Evolutionary conservation across 257 asterid genomes (phyloP), one percentile per base, ranked within the genome.

Genomic region (Oldenlandia corymbosa): DNA sequence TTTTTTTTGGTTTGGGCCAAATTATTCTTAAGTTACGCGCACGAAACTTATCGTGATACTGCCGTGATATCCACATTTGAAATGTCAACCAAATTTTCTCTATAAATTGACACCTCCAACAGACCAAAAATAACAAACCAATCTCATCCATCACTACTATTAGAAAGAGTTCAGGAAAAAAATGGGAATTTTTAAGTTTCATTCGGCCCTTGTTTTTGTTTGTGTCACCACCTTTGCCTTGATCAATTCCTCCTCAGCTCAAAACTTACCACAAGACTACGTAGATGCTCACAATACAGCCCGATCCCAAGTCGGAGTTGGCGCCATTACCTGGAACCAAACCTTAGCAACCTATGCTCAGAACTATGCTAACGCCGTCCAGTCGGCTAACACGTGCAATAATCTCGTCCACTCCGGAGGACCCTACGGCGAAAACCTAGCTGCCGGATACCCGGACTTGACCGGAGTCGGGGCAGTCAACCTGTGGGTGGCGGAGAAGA

Each of bases 371-470:
- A 75, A 70, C 13, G 23, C 34, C 7, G 51, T 46, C n/a, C 74
- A 75, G 55, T 2, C 43, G 0, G 73, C 81, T 0, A 80, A 77
- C 57, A 18, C 45, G 8, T 84, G 88, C 72, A 69, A 76, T 34
- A 66, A 32, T 4, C 32, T 84, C 26, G 67, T 70, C 1, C 82
- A 84, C 2, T 84, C 90, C 0, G 32, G 43, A 37, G 76, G 68
- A 0, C 75, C 68, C 3, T 77, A 74, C 12, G 87, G 82, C 0
- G 87, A 81, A 68, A 84, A 84, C 27, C 65, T 84, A 0, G 84
- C 85, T 23, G 65, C 52, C 31, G 82, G 80, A 7, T 14, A 17
- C 0, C 76, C 76, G 0, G 68, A 54, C 9, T 70, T 82, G 60
- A 69, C 79, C 0, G 88, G 79, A 0, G 12, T n/a, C 1, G 62